Evolutionary conservation across 1,139 yeast species (phyloP).

Genomic region (Meyerozyma sp.): DNA sequence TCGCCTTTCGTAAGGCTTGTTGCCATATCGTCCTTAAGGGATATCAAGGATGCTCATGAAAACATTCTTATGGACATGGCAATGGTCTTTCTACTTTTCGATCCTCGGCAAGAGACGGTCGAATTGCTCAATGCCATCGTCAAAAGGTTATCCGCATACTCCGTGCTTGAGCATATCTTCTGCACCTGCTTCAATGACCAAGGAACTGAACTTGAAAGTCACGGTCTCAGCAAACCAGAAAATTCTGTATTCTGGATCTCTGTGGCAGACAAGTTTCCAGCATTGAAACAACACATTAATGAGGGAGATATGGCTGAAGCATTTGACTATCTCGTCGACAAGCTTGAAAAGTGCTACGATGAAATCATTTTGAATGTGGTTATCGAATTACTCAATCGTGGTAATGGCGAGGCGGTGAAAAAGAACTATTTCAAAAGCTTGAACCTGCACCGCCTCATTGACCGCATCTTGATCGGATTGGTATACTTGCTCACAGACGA

Average conservation of each 20-base stretch:
- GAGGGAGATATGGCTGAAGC: conserved; percentile 18
- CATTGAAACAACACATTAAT: conserved; percentile 17
- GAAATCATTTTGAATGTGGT: conserved; percentile 19
- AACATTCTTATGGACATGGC: conserved; percentile 6
- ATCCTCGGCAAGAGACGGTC: conserved; percentile 14
- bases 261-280: conserved; percentile 16
- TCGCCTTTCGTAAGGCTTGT: conserved; percentile 17
- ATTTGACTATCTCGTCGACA: conserved; percentile 20
- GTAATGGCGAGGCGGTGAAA: conserved; percentile 19
- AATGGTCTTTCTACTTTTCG: conserved; percentile 30
- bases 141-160: conserved; percentile 4
- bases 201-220: conserved; percentile 5
- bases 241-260: conserved; percentile 11
- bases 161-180: conserved; percentile 6
- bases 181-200: conserved; percentile 6
- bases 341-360: conserved; percentile 12
- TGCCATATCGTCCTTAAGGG: conserved; percentile 20
- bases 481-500: conserved; percentile 28
- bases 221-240: conserved; percentile 5
- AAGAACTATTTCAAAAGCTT: conserved; percentile 19
- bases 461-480: conserved; percentile 31
- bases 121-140: conserved; percentile 6
- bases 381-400: conserved; percentile 24
- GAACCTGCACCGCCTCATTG: conserved; percentile 12
- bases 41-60: conserved; percentile 23